phyloP scores from a whole-genome alignment of 108 stramenopile species.

The Fragilariopsis cylindrus region DNA sequence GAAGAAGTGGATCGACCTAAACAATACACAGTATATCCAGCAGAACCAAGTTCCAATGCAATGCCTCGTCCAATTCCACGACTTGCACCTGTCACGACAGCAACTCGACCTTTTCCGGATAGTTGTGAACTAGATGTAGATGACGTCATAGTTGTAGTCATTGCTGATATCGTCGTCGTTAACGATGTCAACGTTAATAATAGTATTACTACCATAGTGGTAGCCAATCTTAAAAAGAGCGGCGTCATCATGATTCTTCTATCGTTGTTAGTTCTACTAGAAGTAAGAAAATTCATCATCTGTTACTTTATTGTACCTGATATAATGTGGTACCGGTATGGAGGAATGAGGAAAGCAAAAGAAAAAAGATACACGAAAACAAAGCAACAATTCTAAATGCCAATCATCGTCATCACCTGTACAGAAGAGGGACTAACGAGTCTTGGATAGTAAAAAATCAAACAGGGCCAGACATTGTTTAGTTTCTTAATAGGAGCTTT shows the following conservation, averaged over 20 bases:
- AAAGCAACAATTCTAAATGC: not conserved
- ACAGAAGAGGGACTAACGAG: too few relatives aligned
- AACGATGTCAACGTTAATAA: not conserved
- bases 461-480: too few relatives aligned
- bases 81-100: slow-evolving; percentile 65
- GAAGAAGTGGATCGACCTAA: slow-evolving; percentile 10
- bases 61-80: slow-evolving; percentile 84
- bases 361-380: not conserved
- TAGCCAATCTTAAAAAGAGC: not conserved
- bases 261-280: not conserved
- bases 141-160: not conserved
- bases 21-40: slow-evolving; percentile 66
- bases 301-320: not conserved
- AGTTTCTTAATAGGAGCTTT: too few relatives aligned
- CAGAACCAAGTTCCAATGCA: slow-evolving; percentile 68
- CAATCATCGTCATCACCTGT: too few relatives aligned
- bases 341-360: not conserved
- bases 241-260: not conserved
- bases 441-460: too few relatives aligned
- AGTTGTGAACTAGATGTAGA: not conserved
- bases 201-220: not conserved
- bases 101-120: slow-evolving; percentile 31
- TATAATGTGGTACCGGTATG: not conserved
- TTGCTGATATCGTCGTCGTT: not conserved
- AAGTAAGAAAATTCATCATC: not conserved